Percentiles rank a stretch among this genome's conserved stretches.
These are phyloP conservation scores for Endoconidiophora laricicola DNA, from an alignment of 2,329 filamentous ascomycete genomes.

Conservation along the genomic window DNA sequence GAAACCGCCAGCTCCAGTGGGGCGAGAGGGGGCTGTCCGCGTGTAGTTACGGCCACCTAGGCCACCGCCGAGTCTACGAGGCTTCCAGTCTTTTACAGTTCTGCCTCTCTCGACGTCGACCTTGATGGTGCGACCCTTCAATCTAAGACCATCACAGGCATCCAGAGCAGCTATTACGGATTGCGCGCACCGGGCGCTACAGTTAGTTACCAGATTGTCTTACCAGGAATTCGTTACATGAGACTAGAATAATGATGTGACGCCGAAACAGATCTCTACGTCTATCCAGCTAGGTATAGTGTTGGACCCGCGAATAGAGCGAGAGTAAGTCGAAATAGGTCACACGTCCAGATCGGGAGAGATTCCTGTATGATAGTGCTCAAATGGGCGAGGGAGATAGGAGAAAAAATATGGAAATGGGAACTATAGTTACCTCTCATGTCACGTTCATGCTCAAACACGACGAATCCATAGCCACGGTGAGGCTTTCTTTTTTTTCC, in stretches of 20 bases:
- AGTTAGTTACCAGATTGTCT: conserved; percentile 46
- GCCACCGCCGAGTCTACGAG: conserved; percentile 77
- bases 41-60: conserved; percentile 88
- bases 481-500: conserved; percentile 71
- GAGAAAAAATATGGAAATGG: conserved; percentile 21
- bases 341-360: too few relatives aligned
- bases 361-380: not conserved
- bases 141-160: conserved; percentile 67
- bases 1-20: conserved; percentile 43
- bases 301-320: too few relatives aligned
- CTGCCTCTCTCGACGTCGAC: conserved; percentile 94
- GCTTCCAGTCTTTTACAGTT: conserved; percentile 86
- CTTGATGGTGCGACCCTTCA: conserved; percentile 81
- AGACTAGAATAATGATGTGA: not conserved
- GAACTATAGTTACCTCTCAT: conserved; percentile 75
- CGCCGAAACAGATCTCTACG: too few relatives aligned
- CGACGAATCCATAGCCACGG: conserved; percentile 87
- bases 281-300: too few relatives aligned
- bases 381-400: conserved; percentile 17
- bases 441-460: conserved; percentile 92
- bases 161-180: conserved; percentile 70
- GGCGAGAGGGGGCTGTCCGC: conserved; percentile 57
- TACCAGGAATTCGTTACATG: conserved; percentile 23
- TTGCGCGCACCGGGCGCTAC: conserved; percentile 39
- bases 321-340: too few relatives aligned